Evolutionary conservation across 2,329 filamentous ascomycete genomes (phyloP).

Genomic region (Madurella fahalii): DNA sequence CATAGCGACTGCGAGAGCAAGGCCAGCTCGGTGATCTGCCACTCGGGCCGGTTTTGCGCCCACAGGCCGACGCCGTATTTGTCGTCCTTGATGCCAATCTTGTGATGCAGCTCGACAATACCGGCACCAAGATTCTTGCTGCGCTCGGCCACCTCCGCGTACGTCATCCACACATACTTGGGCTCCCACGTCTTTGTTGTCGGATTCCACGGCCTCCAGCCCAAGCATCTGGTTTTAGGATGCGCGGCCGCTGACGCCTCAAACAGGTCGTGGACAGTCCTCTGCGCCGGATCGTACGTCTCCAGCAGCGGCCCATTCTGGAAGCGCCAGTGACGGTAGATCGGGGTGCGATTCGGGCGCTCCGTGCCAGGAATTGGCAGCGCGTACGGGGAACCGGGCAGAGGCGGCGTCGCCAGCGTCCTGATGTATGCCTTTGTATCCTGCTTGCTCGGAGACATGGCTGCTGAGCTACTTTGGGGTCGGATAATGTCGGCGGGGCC

Average conservation of each 20-base stretch:
- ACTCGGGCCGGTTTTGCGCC: slow-evolving; percentile 84
- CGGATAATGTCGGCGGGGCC: slow-evolving; percentile 3
- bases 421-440: slow-evolving; percentile 41
- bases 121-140: slow-evolving; percentile 83
- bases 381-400: slow-evolving; percentile 72
- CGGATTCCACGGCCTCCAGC: slow-evolving; percentile 74
- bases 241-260: slow-evolving; percentile 60
- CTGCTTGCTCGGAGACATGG: slow-evolving; percentile 33
- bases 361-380: slow-evolving; percentile 72
- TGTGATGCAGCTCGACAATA: slow-evolving; percentile 74
- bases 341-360: slow-evolving; percentile 63
- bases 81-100: slow-evolving; percentile 60
- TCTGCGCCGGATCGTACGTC: slow-evolving; percentile 65
- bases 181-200: slow-evolving; percentile 67
- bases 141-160: slow-evolving; percentile 71
- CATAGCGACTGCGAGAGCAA: slow-evolving; percentile 83
- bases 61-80: slow-evolving; percentile 77
- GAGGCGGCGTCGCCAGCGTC: slow-evolving; percentile 59
- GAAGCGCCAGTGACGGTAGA: slow-evolving; percentile 83
- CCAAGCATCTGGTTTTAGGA: slow-evolving; percentile 70
- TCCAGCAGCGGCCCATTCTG: slow-evolving; percentile 66
- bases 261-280: slow-evolving; percentile 77
- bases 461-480: slow-evolving; percentile 16
- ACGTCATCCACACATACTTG: slow-evolving; percentile 79
- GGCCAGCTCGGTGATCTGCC: slow-evolving; percentile 84